Conservation (phyloP, 306 rosid genomes). For the Prunus fruticosa region DNA sequence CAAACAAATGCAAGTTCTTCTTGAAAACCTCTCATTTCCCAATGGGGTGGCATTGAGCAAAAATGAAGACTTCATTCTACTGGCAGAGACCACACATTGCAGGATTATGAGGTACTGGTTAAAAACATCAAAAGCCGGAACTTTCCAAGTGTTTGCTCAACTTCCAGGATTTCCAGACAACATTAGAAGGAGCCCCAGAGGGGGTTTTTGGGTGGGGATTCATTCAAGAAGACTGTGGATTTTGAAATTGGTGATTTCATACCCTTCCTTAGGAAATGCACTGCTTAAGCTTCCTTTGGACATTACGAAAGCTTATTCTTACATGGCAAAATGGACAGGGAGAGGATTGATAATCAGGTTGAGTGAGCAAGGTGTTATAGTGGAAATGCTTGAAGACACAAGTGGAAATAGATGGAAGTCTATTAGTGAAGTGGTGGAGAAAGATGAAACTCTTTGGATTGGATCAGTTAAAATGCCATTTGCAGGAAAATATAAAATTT, state of each 20-base stretch:
- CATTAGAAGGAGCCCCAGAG: slow-evolving; percentile 61
- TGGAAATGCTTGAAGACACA: slow-evolving; percentile 46
- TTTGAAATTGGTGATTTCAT: slow-evolving; percentile 39
- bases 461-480: slow-evolving; percentile 61
- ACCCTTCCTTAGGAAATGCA: slow-evolving; percentile 44
- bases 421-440: slow-evolving; percentile 67
- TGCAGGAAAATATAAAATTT: slow-evolving; percentile 39
- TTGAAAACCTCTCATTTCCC: slow-evolving; percentile 56
- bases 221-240: slow-evolving; percentile 39
- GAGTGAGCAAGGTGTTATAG: slow-evolving; percentile 54
- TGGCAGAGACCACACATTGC: slow-evolving; percentile 55
- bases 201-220: slow-evolving; percentile 84
- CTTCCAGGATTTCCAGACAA: slow-evolving; percentile 86
- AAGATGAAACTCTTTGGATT: slow-evolving; percentile 64
- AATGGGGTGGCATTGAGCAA: slow-evolving; percentile 70
- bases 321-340: slow-evolving; percentile 43
- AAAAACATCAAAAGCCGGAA: slow-evolving; percentile 45
- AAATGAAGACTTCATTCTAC: slow-evolving; percentile 45
- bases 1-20: slow-evolving; percentile 38
- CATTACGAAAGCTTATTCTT: slow-evolving; percentile 35
- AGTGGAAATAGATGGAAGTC: slow-evolving; percentile 38
- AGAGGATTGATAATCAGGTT: slow-evolving; percentile 60
- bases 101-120: slow-evolving; percentile 70
- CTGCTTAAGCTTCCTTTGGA: slow-evolving; percentile 54
- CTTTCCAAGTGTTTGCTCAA: slow-evolving; percentile 41